phyloP scores from a whole-genome alignment of 345 rosid species.

The Heritiera littoralis region DNA sequence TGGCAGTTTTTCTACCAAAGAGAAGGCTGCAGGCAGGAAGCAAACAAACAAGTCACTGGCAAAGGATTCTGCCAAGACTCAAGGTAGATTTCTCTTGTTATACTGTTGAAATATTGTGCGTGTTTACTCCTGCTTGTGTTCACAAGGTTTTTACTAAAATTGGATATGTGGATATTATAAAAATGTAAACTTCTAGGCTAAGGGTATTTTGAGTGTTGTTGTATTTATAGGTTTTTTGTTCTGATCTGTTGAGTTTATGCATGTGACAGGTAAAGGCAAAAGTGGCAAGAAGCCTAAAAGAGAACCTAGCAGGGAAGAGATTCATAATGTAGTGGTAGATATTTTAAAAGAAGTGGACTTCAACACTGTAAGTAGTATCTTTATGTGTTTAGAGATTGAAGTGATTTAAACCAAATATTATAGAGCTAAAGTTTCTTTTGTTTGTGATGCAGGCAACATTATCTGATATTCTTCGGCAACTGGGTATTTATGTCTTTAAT shows the following conservation, averaged over 20 bases:
- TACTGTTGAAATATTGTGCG: background rate
- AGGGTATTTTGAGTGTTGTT: background rate
- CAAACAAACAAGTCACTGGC: constrained; percentile 46
- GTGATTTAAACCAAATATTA: background rate
- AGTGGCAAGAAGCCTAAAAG: constrained; percentile 58
- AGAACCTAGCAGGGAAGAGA: constrained; percentile 81
- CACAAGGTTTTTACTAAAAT: background rate
- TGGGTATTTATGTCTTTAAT: constrained; percentile 50
- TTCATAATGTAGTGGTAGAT: constrained; percentile 81
- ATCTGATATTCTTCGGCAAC: constrained; percentile 79
- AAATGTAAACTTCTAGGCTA: background rate
- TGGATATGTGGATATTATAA: background rate
- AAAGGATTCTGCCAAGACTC: constrained; percentile 58
- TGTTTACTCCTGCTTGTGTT: background rate
- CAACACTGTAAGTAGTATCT: constrained; percentile 69
- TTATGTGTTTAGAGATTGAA: constrained; percentile 9
- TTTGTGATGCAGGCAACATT: constrained; percentile 72
- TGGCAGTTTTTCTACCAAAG: constrained; percentile 44
- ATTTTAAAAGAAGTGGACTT: constrained; percentile 95
- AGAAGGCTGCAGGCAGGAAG: constrained; percentile 54
- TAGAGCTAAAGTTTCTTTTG: constrained; percentile 10
- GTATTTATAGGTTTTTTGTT: background rate
- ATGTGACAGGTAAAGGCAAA: constrained; percentile 57
- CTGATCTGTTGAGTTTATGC: constrained; percentile 17
- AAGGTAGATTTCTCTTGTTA: constrained; percentile 46